Evolutionary conservation across 23 red algal species (phyloP).

Genomic region (Agarophyton chilense): DNA sequence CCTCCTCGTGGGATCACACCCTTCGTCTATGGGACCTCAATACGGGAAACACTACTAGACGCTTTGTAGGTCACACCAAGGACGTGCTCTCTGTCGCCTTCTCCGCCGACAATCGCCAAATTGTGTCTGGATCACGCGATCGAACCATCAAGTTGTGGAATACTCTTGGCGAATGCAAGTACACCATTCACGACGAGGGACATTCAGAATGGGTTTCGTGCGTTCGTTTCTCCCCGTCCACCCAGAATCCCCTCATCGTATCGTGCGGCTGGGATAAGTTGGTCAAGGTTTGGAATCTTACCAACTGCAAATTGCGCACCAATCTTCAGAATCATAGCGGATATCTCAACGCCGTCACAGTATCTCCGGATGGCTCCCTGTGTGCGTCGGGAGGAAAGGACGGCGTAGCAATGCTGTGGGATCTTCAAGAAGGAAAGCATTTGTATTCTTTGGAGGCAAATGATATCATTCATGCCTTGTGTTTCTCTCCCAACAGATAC

Average conservation of each 20-base stretch:
- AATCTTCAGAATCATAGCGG: slow-evolving; percentile 91
- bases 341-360: slow-evolving; percentile 94
- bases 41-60: slow-evolving; percentile 76
- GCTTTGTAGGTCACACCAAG: slow-evolving; percentile 96
- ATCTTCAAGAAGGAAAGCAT: slow-evolving; percentile 94
- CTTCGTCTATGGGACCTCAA: slow-evolving; percentile 95
- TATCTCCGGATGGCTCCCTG: slow-evolving; percentile 95
- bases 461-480: slow-evolving; percentile 96
- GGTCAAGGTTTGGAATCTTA: slow-evolving; percentile 98
- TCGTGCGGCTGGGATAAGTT: slow-evolving; percentile 99
- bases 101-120: slow-evolving; percentile 96
- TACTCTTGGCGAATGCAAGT: slow-evolving; percentile 99
- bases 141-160: slow-evolving; percentile 99
- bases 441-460: slow-evolving; percentile 97
- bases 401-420: slow-evolving; percentile 94
- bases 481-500: slow-evolving; percentile 99
- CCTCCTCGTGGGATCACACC: slow-evolving; percentile 96
- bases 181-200: slow-evolving; percentile 87
- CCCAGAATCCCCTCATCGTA: slow-evolving; percentile 90
- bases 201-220: slow-evolving; percentile 97
- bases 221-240: slow-evolving; percentile 97
- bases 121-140: slow-evolving; percentile 96
- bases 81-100: slow-evolving; percentile 99
- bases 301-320: slow-evolving; percentile 92
- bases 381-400: slow-evolving; percentile 97